Evolutionary conservation across 352 stramenopile genomes (phyloP), one percentile per base, ranked within the genome.

Genomic region (Pythium myriotylum): DNA sequence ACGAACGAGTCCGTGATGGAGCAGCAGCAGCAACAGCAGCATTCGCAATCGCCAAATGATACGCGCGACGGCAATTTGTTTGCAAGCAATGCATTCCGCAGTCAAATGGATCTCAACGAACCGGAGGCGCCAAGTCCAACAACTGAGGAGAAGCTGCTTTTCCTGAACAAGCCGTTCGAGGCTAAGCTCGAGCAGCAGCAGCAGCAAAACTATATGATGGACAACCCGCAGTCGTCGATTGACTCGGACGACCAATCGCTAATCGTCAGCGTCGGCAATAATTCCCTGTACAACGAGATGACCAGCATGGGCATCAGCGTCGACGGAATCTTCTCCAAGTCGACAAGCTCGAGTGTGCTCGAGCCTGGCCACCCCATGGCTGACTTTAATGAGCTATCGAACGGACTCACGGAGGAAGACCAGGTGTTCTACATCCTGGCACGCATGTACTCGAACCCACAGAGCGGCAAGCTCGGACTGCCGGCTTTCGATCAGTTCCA

Each of bases 401-500:
- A 53, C 40, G 49, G 61, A 8, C 24, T 70, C 6, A 76, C 46
- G 17, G 77, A 83, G 37, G 83, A 92, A 74, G 83, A 90, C 33
- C 72, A 88, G 54, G 83, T 92, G n/a, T 90, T 87, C 56, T 90
- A 89, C 73, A 92, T 92, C 45, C 65, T 92, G 27, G 83, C 83
- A 29, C 70, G 74, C 26, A 92, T 92, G 83, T 92, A 90, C 68
- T 87, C 81, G 47, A 81, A 87, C 56, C 68, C 63, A 1, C 72
- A 81, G 48, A 70, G 76, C 42, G 77, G 81, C 46, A 94, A 91
- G 65, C 73, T 94, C 23, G 85, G 85, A 4, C 59, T 94, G 16
- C 81, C 85, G n/a, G 83, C 85, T 14, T 94, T 94, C 35, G 83
- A 94, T 41, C 79, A 89, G 54, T 91, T 90, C 37, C 81, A 91